These are phyloP conservation scores for Phlebiopsis gigantea DNA, from an alignment of 768 basidiomycete genomes.

Conservation along the genomic window DNA sequence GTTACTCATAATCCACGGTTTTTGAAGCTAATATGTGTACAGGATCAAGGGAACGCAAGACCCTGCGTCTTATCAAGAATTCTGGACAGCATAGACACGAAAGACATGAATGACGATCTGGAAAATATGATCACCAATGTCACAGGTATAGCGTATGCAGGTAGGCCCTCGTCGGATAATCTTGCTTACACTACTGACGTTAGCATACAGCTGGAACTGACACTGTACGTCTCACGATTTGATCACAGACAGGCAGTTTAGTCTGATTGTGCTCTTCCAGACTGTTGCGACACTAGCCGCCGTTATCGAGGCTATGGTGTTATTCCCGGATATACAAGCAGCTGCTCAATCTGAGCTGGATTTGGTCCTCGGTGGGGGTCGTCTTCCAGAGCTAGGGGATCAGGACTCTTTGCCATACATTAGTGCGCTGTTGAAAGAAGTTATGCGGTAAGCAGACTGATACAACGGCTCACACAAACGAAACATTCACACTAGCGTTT, in stretches of 20 bases:
- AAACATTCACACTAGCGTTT: not conserved
- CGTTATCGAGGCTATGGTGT: not conserved
- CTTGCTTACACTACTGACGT: not conserved
- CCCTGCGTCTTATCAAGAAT: not conserved
- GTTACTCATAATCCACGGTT: not conserved
- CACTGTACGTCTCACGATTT: not conserved
- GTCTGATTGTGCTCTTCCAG: not conserved
- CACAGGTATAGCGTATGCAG: slow-evolving; percentile 23
- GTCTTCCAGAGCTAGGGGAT: slow-evolving; percentile 1
- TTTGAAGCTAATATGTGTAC: not conserved
- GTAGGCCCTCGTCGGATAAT: not conserved
- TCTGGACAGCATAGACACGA: not conserved
- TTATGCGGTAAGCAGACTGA: not conserved
- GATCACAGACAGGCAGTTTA: too few relatives aligned
- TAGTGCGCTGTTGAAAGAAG: not conserved
- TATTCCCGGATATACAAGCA: not conserved
- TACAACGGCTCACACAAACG: not conserved
- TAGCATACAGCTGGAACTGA: not conserved
- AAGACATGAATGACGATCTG: not conserved
- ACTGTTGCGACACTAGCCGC: not conserved
- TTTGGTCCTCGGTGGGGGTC: not conserved
- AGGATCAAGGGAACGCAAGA: not conserved
- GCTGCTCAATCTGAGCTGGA: not conserved
- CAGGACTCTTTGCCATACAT: not conserved
- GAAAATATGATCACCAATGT: slow-evolving; percentile 7